A percentile compares a stretch with the other conserved stretches of the same genome.
These are phyloP conservation scores for Pseudozyma pruni DNA, from an alignment of 1,284 basidiomycete genomes.

Conservation along the genomic window DNA sequence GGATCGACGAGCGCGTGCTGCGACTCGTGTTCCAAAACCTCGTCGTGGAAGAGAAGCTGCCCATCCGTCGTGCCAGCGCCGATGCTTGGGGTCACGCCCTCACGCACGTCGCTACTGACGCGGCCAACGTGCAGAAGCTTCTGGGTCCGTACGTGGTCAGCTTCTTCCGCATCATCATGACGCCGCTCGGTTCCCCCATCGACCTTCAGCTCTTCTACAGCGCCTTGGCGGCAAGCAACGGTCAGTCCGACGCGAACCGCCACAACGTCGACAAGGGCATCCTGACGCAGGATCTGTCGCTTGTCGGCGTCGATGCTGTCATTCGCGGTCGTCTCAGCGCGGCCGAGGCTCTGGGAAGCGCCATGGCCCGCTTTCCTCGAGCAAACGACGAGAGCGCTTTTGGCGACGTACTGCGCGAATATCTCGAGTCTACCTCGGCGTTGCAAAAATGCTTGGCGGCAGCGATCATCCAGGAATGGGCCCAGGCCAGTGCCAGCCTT, in stretches of 20 bases:
- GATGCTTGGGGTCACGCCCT: conserved; percentile 82
- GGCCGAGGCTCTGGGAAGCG: conserved; percentile 80
- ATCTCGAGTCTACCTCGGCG: conserved; percentile 87
- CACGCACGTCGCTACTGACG: conserved; percentile 57
- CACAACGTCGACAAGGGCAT: conserved; percentile 97
- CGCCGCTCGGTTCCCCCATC: conserved; percentile 85
- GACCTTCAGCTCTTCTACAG: conserved; percentile 77
- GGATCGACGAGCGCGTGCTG: conserved; percentile 83
- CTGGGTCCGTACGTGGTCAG: conserved; percentile 64
- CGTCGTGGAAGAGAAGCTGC: conserved; percentile 86
- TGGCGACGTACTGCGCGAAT: conserved; percentile 78
- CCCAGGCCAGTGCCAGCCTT: conserved; percentile 67
- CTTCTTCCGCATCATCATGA: conserved; percentile 81
- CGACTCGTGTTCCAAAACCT: conserved; percentile 93
- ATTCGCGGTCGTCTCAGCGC: conserved; percentile 84
- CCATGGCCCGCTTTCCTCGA: conserved; percentile 77
- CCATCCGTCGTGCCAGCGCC: conserved; percentile 84
- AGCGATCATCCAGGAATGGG: conserved; percentile 93
- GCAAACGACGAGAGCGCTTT: conserved; percentile 47
- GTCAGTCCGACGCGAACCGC: conserved; percentile 66
- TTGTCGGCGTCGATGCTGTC: conserved; percentile 82
- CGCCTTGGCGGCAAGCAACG: conserved; percentile 63
- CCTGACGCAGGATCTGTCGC: conserved; percentile 86
- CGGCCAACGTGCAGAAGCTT: conserved; percentile 29
- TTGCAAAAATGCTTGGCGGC: conserved; percentile 87